Evolutionary conservation across 2,329 filamentous ascomycete species (phyloP), one percentile per base, ranked within the genome.

Genomic region (Hyphodiscus sp.): DNA sequence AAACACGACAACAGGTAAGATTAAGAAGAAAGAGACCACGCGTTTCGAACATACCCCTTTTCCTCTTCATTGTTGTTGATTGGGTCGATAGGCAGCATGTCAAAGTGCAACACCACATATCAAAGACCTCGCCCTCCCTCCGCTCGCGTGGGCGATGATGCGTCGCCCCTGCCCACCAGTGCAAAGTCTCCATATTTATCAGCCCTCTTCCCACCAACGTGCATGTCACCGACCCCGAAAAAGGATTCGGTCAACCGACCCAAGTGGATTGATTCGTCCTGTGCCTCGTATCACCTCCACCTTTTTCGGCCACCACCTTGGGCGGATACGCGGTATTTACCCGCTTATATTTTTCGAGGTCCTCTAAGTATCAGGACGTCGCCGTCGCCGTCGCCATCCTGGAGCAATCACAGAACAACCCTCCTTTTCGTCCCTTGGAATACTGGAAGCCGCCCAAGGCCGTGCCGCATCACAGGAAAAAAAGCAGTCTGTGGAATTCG

Each of bases 401-500:
- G 50, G 50, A 47, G 29, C 52, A 53, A 55, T 52, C 41, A 51
- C 41, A 38, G 33, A 52, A 47, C 42, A 53, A 50, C 43, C 54
- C 51, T 43, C 47, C 56, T 30, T 61, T 59, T 50, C 51, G 47
- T 20, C 57, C 58, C 1, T 43, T 63, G 6, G 61, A 63, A 41
- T 63, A 63, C 43, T 63, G 61, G 61, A 61, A 60, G 50, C 61
- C 61, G 7, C 60, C 60, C 9, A 63, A 61, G 46, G 50, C 55
- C 13, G 60, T 62, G 26, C 57, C 50, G 13, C 58, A 63, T 43
- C 56, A 59, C 43, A 60, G 58, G 20, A 48, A 54, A 2, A 58
- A 52, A 26, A 62, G 58, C 41, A 56, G 52, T 48, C 20, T 47
- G 18, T 38, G 57, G n/a, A 54, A 55, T n/a, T 49, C 54, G 2